These are phyloP conservation scores for Tetraselmis striata DNA, from an alignment of 139 green algal species.

Conservation along the genomic window DNA sequence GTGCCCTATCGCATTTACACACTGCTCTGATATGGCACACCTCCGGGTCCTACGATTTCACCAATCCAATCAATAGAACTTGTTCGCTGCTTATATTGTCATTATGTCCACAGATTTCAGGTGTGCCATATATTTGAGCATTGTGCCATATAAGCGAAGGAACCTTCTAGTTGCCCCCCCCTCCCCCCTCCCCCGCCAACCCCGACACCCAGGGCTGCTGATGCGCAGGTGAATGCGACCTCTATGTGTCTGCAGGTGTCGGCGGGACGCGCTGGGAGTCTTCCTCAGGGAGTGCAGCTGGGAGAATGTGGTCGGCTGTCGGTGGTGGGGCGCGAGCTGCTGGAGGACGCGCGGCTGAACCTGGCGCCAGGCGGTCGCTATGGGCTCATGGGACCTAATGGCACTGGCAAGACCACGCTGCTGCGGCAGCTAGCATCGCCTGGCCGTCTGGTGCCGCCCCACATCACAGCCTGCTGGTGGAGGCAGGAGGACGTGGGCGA, in stretches of 20 bases:
- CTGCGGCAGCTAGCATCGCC: slow-evolving; percentile 29
- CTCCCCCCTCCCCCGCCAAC: too few species aligned
- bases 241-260: too few species aligned
- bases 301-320: neutral
- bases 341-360: neutral
- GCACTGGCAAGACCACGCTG: slow-evolving; percentile 41
- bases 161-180: neutral
- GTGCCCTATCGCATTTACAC: too few species aligned
- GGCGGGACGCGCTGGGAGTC: neutral
- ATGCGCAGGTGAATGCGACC: too few species aligned
- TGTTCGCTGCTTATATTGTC: neutral
- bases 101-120: too few species aligned
- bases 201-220: too few species aligned
- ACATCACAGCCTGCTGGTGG: neutral
- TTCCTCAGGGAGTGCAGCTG: neutral
- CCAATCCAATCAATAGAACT: neutral
- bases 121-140: too few species aligned
- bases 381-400: slow-evolving; percentile 62
- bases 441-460: neutral
- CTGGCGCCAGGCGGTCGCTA: slow-evolving; percentile 42
- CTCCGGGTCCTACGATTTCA: neutral
- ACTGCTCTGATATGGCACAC: neutral
- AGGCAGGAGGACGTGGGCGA: neutral
- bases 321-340: neutral
- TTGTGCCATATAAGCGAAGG: too few species aligned